Conservation (phyloP, 2,329 filamentous ascomycete genomes). For the Verticillium klebahnii region DNA sequence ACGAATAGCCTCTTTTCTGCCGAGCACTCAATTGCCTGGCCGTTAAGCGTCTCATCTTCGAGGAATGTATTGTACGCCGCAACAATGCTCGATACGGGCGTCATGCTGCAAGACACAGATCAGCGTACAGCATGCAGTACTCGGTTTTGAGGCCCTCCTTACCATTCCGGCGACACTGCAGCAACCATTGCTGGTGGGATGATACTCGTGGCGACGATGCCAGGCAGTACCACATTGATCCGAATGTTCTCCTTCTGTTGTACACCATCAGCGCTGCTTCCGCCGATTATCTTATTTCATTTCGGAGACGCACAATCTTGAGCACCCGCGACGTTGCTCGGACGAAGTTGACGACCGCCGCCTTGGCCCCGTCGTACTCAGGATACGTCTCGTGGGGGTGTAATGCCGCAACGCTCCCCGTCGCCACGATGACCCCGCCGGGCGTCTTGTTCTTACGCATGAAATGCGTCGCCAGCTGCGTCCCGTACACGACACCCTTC, state of each 20-base stretch:
- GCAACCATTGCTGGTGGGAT: conserved; percentile 38
- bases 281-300: neutral
- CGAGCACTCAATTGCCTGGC: conserved; percentile 39
- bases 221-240: conserved; percentile 45
- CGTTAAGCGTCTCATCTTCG: conserved; percentile 34
- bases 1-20: conserved; percentile 25
- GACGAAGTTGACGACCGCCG: conserved; percentile 37
- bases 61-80: conserved; percentile 39
- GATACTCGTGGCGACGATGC: conserved; percentile 39
- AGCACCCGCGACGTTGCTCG: conserved; percentile 31
- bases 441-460: conserved; percentile 43
- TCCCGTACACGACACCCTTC: conserved; percentile 46
- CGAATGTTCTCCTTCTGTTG: conserved; percentile 39
- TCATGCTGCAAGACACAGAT: conserved; percentile 20
- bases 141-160: neutral
- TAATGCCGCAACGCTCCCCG: conserved; percentile 35
- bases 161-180: conserved; percentile 29
- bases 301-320: conserved; percentile 17
- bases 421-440: conserved; percentile 39
- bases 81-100: conserved; percentile 38
- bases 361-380: conserved; percentile 47
- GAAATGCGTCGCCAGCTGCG: conserved; percentile 44
- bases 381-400: conserved; percentile 39
- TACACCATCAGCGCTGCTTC: neutral
- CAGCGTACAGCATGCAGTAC: neutral